phyloP scores from a whole-genome alignment of 2,329 filamentous ascomycete genomes.

The Arthrinium phaeospermum region DNA sequence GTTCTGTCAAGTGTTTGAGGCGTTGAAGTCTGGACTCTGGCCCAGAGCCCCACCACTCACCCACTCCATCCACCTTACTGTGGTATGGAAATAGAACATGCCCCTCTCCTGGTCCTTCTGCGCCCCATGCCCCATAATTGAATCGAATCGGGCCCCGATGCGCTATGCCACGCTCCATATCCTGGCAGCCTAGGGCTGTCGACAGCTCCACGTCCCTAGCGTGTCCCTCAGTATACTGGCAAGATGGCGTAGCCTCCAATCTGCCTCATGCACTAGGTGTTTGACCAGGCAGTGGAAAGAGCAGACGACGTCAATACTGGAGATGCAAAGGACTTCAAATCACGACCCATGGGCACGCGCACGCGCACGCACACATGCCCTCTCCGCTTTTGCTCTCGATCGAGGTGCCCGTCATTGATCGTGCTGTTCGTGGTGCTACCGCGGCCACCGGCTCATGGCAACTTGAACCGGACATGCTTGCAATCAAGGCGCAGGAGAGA shows the following conservation, averaged over 20 bases:
- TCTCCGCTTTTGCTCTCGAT: not conserved
- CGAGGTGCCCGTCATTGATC: not conserved
- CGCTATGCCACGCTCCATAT: not conserved
- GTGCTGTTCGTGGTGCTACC: not conserved
- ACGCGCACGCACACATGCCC: not conserved
- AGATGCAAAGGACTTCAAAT: not conserved
- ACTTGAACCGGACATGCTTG: not conserved
- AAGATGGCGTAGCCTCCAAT: slow-evolving; percentile 3
- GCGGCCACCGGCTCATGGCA: not conserved
- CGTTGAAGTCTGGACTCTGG: not conserved
- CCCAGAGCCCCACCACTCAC: not conserved
- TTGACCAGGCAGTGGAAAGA: not conserved
- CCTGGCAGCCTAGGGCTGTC: not conserved
- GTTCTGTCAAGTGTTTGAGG: not conserved
- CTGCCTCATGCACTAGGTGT: slow-evolving; percentile 7
- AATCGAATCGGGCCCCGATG: not conserved
- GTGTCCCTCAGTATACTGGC: not conserved
- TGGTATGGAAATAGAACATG: slow-evolving; percentile 6
- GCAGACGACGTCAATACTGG: not conserved
- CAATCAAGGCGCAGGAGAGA: not conserved
- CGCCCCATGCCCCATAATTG: slow-evolving; percentile 7
- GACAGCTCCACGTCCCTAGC: not conserved
- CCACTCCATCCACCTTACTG: not conserved
- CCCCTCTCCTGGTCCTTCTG: not conserved
- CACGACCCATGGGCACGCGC: not conserved